Conservation (phyloP, 768 basidiomycete species). For the Strobilomyces confusus region DNA sequence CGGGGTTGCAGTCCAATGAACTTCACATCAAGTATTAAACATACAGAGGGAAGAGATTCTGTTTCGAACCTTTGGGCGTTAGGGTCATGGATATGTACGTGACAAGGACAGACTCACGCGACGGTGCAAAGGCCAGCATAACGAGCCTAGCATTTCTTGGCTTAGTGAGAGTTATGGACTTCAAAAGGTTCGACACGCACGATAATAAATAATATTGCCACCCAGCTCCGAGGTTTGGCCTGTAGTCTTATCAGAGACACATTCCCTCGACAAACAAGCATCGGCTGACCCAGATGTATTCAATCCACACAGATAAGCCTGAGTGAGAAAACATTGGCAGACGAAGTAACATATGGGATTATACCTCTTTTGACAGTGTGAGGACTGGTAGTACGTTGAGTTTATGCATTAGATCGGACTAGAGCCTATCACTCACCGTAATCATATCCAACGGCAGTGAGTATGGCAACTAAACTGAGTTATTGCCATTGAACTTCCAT, state of each 20-base stretch:
- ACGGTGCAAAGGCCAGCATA: slow-evolving; percentile 2
- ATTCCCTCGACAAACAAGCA: neutral
- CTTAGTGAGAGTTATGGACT: neutral
- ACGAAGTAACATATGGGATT: neutral
- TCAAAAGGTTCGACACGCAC: neutral
- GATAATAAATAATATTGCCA: neutral
- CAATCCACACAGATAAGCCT: neutral
- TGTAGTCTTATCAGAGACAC: neutral
- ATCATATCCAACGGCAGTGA: neutral
- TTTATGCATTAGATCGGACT: neutral
- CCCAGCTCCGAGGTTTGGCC: neutral
- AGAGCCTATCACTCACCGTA: neutral
- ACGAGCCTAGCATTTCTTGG: slow-evolving; percentile 3
- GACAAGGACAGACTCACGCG: neutral
- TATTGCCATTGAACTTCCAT: neutral
- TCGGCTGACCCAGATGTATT: neutral
- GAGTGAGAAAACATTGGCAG: neutral
- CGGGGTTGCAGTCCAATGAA: neutral
- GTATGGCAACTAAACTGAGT: neutral
- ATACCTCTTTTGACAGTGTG: slow-evolving; percentile 8
- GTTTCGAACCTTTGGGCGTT: neutral
- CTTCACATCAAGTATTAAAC: neutral
- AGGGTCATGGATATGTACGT: neutral
- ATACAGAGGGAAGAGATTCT: slow-evolving; percentile 1
- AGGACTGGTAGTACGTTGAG: neutral